These are phyloP conservation scores for Nothopassalora personata DNA, from an alignment of 2,329 filamentous ascomycete species.

Conservation along the genomic window DNA sequence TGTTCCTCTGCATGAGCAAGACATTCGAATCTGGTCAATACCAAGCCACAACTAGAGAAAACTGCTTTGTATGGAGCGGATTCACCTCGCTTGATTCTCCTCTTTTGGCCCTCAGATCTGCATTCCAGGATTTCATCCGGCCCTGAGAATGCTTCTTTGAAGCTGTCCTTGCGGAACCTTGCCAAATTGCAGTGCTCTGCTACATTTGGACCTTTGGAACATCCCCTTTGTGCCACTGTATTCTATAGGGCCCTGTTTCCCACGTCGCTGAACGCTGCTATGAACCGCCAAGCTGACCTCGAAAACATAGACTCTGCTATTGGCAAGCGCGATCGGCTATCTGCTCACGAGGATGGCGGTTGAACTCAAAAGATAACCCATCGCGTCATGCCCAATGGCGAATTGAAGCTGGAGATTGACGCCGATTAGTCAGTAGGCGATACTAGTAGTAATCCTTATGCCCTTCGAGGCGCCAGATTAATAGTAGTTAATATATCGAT, in stretches of 20 bases:
- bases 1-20: background rate
- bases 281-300: background rate
- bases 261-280: background rate
- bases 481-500: no score
- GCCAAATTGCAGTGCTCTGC: background rate
- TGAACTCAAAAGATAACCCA: background rate
- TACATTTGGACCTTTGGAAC: background rate
- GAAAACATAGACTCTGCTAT: conserved; percentile 1
- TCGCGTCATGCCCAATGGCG: conserved; percentile 4
- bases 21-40: background rate
- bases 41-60: background rate
- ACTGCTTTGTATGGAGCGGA: background rate
- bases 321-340: conserved; percentile 3
- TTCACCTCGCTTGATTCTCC: background rate
- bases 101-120: background rate
- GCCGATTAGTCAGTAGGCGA: background rate
- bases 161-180: background rate
- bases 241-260: background rate
- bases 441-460: no score
- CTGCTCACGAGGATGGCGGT: background rate
- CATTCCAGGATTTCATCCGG: background rate
- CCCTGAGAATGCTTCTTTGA: background rate
- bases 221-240: background rate
- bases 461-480: no score
- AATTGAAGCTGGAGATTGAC: background rate